These are phyloP conservation scores for Thielaviopsis musarum DNA, from an alignment of 2,329 filamentous ascomycete genomes.

Conservation along the genomic window DNA sequence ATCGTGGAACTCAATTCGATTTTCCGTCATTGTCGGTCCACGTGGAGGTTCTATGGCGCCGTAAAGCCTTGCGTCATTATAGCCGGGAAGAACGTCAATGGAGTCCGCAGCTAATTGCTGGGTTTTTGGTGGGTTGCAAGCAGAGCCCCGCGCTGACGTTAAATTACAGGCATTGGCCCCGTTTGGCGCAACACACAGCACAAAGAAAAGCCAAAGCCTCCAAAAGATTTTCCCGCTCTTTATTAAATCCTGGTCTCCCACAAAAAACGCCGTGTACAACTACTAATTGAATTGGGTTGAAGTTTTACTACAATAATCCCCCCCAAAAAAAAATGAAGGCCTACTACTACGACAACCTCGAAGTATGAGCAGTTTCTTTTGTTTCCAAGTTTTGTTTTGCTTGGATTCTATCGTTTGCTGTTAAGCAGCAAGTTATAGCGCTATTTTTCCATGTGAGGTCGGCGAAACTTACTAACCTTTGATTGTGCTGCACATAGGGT, in stretches of 20 bases:
- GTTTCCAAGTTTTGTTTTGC: background rate
- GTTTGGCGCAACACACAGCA: background rate
- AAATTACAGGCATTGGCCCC: background rate
- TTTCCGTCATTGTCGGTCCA: background rate
- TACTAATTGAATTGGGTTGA: background rate
- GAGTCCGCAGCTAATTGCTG: background rate
- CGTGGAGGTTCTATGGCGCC: background rate
- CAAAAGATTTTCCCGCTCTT: background rate
- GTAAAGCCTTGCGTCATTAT: background rate
- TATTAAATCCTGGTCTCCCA: background rate
- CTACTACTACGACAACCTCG: slow-evolving; percentile 39
- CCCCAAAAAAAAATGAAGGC: slow-evolving; percentile 30
- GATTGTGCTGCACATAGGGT: slow-evolving; percentile 36
- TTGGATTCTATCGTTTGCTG: background rate
- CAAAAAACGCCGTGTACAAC: background rate
- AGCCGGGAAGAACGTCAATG: background rate
- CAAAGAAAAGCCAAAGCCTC: background rate
- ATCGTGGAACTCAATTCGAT: background rate
- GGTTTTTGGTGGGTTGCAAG: background rate
- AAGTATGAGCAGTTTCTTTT: slow-evolving; percentile 24
- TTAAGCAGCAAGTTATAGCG: background rate
- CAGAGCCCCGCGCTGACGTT: background rate
- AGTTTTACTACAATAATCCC: background rate
- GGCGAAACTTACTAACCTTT: slow-evolving; percentile 2
- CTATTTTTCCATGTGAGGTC: slow-evolving; percentile 1